Evolutionary conservation across 163 green algal species (phyloP).

Genomic region (Chlorella variabilis): DNA sequence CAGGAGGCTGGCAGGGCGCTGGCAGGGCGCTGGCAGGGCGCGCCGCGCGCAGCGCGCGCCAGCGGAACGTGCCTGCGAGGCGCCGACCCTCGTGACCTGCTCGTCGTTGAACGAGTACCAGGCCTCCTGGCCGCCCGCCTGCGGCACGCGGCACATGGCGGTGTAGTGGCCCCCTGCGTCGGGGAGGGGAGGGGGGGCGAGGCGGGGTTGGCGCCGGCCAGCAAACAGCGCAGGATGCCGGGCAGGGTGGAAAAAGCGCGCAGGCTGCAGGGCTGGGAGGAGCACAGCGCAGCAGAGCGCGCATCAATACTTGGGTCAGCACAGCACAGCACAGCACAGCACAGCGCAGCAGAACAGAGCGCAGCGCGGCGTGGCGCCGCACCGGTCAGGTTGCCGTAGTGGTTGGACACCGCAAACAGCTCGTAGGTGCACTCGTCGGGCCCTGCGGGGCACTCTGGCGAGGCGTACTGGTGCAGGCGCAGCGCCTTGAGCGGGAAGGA

Average conservation of each 20-base stretch:
- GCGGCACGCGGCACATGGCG: constrained; percentile 47
- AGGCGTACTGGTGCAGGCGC: constrained; percentile 51
- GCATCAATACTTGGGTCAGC: too few species aligned
- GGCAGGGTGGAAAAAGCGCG: too few species aligned
- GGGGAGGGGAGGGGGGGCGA: not conserved
- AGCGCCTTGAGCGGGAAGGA: constrained; percentile 61
- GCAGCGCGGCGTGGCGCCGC: not conserved
- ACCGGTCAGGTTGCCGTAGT: constrained; percentile 56
- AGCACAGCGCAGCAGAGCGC: too few species aligned
- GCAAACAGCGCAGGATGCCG: too few species aligned
- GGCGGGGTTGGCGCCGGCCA: too few species aligned
- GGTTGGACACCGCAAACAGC: constrained; percentile 60
- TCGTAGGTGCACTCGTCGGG: constrained; percentile 53
- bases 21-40: too few species aligned
- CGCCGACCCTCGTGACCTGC: constrained; percentile 26
- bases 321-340: not conserved
- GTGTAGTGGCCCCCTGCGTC: constrained; percentile 66
- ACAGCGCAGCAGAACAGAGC: not conserved
- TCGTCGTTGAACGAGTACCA: constrained; percentile 64
- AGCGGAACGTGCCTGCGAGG: constrained; percentile 11
- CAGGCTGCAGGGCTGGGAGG: too few species aligned
- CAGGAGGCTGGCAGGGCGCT: too few species aligned
- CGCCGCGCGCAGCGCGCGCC: not conserved
- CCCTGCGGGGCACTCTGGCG: constrained; percentile 29
- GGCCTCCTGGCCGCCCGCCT: constrained; percentile 13